Conservation (phyloP, 2,329 filamentous ascomycete species). For the Xylaria arbuscula region DNA sequence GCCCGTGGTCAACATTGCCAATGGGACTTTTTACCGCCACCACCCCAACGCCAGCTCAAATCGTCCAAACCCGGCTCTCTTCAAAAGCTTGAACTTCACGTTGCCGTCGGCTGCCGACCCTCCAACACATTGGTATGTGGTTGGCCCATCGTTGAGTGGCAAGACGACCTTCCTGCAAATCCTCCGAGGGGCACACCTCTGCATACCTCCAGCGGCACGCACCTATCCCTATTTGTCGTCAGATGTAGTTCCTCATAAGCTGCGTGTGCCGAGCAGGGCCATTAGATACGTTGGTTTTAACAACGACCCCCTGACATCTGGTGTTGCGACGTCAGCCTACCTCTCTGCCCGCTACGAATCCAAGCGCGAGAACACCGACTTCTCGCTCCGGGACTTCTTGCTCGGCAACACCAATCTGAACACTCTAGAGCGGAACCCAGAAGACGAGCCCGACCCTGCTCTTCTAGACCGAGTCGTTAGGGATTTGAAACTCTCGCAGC, state of each 20-base stretch:
- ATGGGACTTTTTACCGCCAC: conserved; percentile 85
- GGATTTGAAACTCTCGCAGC: conserved; percentile 74
- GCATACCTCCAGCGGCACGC: conserved; percentile 78
- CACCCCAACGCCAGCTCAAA: conserved; percentile 68
- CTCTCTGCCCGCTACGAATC: conserved; percentile 92
- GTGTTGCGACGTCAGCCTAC: conserved; percentile 78
- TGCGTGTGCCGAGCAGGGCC: conserved; percentile 72
- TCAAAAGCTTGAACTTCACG: conserved; percentile 75
- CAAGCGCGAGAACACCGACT: conserved; percentile 85
- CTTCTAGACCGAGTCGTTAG: conserved; percentile 71
- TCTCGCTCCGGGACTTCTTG: conserved; percentile 83
- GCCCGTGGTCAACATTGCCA: conserved; percentile 76
- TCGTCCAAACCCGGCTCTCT: conserved; percentile 76
- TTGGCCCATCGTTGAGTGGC: conserved; percentile 81
- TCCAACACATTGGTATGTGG: conserved; percentile 80
- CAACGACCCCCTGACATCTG: conserved; percentile 70
- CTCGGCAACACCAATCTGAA: conserved; percentile 87
- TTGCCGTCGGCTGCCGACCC: conserved; percentile 67
- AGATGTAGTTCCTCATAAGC: conserved; percentile 64
- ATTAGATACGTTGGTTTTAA: conserved; percentile 94
- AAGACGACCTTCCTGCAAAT: conserved; percentile 87
- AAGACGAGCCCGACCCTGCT: conserved; percentile 60
- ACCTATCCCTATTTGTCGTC: conserved; percentile 82
- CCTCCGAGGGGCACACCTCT: conserved; percentile 79
- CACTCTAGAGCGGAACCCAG: conserved; percentile 64